Evolutionary conservation across 164 flowering plant genomes (phyloP).

Genomic region (Piper betle): DNA sequence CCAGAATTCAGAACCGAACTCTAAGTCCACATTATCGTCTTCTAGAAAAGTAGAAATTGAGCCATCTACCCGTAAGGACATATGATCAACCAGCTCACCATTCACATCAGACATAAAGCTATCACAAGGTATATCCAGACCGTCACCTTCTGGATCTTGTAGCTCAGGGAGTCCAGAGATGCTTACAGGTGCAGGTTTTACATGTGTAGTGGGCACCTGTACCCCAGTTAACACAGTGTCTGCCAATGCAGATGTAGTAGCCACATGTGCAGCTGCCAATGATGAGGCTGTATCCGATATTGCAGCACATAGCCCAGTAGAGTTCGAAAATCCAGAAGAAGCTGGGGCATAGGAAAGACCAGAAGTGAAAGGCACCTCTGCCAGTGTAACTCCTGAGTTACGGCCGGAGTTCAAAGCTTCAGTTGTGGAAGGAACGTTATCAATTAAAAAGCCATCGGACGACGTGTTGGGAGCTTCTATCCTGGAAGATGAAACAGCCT

Average conservation of each 20-base stretch:
- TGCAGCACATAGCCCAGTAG: constrained; percentile 17
- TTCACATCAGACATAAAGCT: constrained; percentile 20
- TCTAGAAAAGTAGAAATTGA: constrained; percentile 19
- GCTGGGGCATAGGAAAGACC: constrained; percentile 19
- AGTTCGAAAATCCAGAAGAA: constrained; percentile 17
- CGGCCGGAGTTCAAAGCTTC: constrained; percentile 28
- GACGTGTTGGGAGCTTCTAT: constrained; percentile 24
- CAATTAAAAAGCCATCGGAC: constrained; percentile 30
- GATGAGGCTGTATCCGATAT: constrained; percentile 32
- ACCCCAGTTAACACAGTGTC: constrained; percentile 21
- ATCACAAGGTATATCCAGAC: constrained; percentile 20
- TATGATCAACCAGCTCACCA: constrained; percentile 24
- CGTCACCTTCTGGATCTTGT: constrained; percentile 22
- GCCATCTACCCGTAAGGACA: constrained; percentile 25
- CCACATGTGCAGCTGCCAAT: constrained; percentile 17
- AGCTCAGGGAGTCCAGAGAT: constrained; percentile 35
- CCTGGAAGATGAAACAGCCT: constrained; percentile 32
- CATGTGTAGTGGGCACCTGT: constrained; percentile 22
- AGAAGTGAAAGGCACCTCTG: constrained; percentile 42
- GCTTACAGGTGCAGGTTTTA: constrained; percentile 18
- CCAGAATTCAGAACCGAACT: too few species aligned
- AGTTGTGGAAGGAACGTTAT: constrained; percentile 25
- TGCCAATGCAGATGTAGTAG: constrained; percentile 16
- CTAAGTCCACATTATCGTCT: constrained; percentile 43
- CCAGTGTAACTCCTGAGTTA: constrained; percentile 43